A percentile compares a stretch with the other conserved stretches of the same genome.
Conservation (phyloP, 2,329 filamentous ascomycete genomes). For the Botrytis fragariae region DNA sequence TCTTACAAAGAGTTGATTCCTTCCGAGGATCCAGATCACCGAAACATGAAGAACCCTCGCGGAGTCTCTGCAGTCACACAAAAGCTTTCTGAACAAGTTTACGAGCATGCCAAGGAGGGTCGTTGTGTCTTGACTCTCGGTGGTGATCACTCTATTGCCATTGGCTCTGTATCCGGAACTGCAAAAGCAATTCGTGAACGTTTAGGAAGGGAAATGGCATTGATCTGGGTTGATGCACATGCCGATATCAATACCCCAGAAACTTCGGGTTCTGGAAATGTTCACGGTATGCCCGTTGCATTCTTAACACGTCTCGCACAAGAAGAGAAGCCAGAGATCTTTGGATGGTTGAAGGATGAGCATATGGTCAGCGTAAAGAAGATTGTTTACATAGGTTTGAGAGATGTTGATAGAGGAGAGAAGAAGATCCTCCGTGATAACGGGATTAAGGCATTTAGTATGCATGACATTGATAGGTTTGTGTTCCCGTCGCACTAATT, state of each 20-base stretch:
- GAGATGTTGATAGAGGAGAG: slow-evolving; percentile 91
- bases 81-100: slow-evolving; percentile 78
- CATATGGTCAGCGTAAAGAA: slow-evolving; percentile 71
- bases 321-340: slow-evolving; percentile 73
- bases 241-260: slow-evolving; percentile 97
- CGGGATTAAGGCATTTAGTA: slow-evolving; percentile 92
- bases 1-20: slow-evolving; percentile 76
- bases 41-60: slow-evolving; percentile 90
- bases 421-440: slow-evolving; percentile 87
- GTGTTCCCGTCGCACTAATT: slow-evolving; percentile 32
- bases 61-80: slow-evolving; percentile 83
- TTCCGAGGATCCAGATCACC: slow-evolving; percentile 69
- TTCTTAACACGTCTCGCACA: slow-evolving; percentile 84
- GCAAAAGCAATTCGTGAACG: slow-evolving; percentile 84
- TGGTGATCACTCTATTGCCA: slow-evolving; percentile 94
- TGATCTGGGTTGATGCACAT: slow-evolving; percentile 99
- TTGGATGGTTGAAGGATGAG: slow-evolving; percentile 83
- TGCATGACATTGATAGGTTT: slow-evolving; percentile 94
- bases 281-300: slow-evolving; percentile 96
- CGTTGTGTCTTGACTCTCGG: slow-evolving; percentile 90
- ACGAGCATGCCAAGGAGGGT: slow-evolving; percentile 78
- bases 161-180: slow-evolving; percentile 85
- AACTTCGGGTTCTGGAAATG: slow-evolving; percentile 83
- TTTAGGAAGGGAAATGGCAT: slow-evolving; percentile 77
- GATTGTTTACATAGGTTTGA: slow-evolving; percentile 92